A percentile compares a stretch with the other conserved stretches of the same genome.
phyloP scores from a whole-genome alignment of 352 stramenopile genomes.

The Globisporangium okanoganense region DNA sequence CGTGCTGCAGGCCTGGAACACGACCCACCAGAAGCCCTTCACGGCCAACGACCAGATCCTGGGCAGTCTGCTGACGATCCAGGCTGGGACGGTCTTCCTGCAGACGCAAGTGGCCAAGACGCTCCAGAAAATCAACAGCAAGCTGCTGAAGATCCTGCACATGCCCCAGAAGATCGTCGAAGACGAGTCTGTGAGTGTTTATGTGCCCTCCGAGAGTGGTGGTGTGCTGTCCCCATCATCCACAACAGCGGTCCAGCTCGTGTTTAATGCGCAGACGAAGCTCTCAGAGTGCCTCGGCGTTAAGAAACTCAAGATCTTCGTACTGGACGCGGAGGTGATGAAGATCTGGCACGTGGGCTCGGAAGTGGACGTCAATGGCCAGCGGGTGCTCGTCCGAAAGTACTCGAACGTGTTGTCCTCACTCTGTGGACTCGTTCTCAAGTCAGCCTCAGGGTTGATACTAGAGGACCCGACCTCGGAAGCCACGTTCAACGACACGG shows the following conservation, averaged over 20 bases:
- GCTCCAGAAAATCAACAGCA: conserved; percentile 55
- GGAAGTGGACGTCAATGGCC: conserved; percentile 16
- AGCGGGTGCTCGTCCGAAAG: conserved; percentile 34
- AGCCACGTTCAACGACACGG: conserved; percentile 64
- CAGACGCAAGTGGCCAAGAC: conserved; percentile 42
- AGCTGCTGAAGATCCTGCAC: conserved; percentile 47
- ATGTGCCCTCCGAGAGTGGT: neutral
- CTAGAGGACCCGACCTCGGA: conserved; percentile 42
- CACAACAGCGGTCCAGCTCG: conserved; percentile 45
- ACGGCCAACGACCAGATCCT: conserved; percentile 74
- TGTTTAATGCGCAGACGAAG: conserved; percentile 46
- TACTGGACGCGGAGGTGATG: conserved; percentile 43
- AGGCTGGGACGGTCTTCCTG: conserved; percentile 52
- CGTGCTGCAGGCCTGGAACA: conserved; percentile 71
- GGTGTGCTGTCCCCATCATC: neutral
- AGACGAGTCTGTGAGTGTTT: neutral
- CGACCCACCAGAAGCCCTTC: conserved; percentile 64
- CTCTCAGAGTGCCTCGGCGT: conserved; percentile 56
- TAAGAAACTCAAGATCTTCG: conserved; percentile 63
- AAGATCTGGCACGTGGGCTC: conserved; percentile 54
- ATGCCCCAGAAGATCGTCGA: conserved; percentile 45
- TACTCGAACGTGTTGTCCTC: conserved; percentile 64
- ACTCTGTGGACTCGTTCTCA: conserved; percentile 42
- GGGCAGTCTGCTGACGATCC: conserved; percentile 46
- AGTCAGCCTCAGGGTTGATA: conserved; percentile 18